Percentiles rank a stretch among this genome's conserved stretches.
These are phyloP conservation scores for Citrullus mucosospermus DNA, from an alignment of 306 rosid species.

Conservation along the genomic window DNA sequence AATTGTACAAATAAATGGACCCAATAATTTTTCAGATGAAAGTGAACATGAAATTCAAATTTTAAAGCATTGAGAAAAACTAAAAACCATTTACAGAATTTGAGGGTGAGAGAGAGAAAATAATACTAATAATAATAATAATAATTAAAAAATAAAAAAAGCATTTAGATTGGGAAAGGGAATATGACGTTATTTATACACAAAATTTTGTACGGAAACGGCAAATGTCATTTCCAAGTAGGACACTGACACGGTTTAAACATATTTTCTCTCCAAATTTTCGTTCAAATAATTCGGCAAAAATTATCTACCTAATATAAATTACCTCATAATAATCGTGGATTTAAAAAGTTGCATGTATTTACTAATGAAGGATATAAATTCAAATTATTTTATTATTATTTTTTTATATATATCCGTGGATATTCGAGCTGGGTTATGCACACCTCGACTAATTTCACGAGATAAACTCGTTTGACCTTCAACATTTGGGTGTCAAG, in stretches of 20 bases:
- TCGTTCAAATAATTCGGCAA: no score
- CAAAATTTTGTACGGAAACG: not conserved
- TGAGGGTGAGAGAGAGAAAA: not conserved
- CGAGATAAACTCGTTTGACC: no score
- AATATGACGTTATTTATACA: not conserved
- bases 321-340: no score
- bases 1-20: not conserved
- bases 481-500: no score
- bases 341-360: no score
- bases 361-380: no score
- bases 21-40: not conserved
- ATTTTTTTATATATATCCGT: no score
- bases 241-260: not conserved
- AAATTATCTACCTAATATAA: no score
- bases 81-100: not conserved
- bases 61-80: not conserved
- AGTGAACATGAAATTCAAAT: not conserved
- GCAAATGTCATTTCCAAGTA: not conserved
- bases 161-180: not conserved
- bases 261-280: no score
- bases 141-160: not conserved
- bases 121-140: not conserved
- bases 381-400: no score
- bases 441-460: no score
- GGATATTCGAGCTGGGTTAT: no score